These are phyloP conservation scores for Silene latifolia DNA, from an alignment of 148 eudicot genomes.

Conservation along the genomic window DNA sequence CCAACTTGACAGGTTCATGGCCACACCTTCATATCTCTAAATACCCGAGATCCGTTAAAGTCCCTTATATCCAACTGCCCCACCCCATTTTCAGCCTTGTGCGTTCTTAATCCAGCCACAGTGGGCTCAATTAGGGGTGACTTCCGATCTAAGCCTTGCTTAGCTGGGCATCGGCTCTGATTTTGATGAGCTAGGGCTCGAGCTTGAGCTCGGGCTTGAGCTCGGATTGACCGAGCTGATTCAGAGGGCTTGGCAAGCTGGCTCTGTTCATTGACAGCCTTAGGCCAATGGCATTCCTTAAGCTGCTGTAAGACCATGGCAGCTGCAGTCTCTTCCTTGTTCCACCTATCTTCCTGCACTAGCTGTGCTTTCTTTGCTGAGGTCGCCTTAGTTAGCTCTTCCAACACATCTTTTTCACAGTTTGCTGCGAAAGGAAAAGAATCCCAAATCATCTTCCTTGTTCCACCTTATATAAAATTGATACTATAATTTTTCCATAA, in stretches of 20 bases:
- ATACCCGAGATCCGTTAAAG: too few relatives aligned
- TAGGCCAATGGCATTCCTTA: constrained; percentile 54
- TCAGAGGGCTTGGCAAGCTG: too few relatives aligned
- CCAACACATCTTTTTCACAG: constrained; percentile 54
- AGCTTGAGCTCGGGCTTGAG: too few relatives aligned
- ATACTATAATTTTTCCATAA: too few relatives aligned
- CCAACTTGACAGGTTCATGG: background rate
- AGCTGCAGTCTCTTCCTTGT: constrained; percentile 34
- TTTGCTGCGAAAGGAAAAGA: constrained; percentile 17
- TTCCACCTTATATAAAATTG: too few relatives aligned
- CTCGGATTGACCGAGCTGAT: too few relatives aligned
- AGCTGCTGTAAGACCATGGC: constrained; percentile 61
- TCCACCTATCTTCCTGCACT: constrained; percentile 45
- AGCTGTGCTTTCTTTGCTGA: constrained; percentile 61
- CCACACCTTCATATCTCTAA: too few relatives aligned
- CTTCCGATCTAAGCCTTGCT: too few relatives aligned
- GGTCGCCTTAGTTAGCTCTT: constrained; percentile 50
- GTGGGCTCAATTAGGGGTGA: constrained; percentile 29
- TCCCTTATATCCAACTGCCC: too few relatives aligned
- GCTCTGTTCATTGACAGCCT: too few relatives aligned
- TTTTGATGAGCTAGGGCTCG: too few relatives aligned
- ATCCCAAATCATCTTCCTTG: background rate
- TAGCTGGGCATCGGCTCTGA: too few relatives aligned
- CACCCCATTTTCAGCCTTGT: constrained; percentile 24
- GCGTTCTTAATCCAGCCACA: constrained; percentile 63